Percentiles rank a stretch among this genome's conserved stretches.
These are phyloP conservation scores for Podospora fimiseda DNA, from an alignment of 495 filamentous ascomycete species.

Conservation along the genomic window DNA sequence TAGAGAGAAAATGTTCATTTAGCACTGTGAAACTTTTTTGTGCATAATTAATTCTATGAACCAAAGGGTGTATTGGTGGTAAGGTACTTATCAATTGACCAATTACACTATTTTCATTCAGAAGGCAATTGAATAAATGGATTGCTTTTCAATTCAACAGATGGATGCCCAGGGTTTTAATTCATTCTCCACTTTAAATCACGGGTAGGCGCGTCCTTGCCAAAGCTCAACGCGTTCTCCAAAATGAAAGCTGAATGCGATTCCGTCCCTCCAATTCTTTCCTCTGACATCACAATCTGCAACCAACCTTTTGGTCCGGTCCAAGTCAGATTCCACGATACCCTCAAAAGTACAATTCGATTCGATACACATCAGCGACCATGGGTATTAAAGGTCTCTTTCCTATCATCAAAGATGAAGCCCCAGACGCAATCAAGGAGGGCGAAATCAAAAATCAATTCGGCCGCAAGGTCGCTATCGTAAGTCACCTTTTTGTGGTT, in stretches of 20 bases:
- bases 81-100: too few species aligned
- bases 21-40: too few species aligned
- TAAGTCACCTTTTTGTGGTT: constrained; percentile 38
- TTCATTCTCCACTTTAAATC: constrained; percentile 18
- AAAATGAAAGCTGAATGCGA: neutral
- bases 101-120: too few species aligned
- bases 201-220: constrained; percentile 16
- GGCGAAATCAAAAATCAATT: constrained; percentile 99
- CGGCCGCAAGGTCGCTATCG: constrained; percentile 93
- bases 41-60: too few species aligned
- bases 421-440: constrained; percentile 86
- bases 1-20: too few species aligned
- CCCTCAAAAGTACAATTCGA: too few species aligned
- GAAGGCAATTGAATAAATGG: too few species aligned
- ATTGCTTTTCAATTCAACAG: too few species aligned
- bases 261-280: neutral
- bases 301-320: neutral
- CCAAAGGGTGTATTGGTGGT: too few species aligned
- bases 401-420: constrained; percentile 83
- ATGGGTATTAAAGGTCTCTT: constrained; percentile 95
- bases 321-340: too few species aligned
- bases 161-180: constrained; percentile 17
- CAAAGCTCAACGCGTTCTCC: constrained; percentile 10
- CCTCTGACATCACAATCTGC: constrained; percentile 23
- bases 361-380: constrained; percentile 9